Evolutionary conservation across 2,329 filamentous ascomycete genomes (phyloP), one percentile per base, ranked within the genome.

Genomic region (Xylariaceae sp.): DNA sequence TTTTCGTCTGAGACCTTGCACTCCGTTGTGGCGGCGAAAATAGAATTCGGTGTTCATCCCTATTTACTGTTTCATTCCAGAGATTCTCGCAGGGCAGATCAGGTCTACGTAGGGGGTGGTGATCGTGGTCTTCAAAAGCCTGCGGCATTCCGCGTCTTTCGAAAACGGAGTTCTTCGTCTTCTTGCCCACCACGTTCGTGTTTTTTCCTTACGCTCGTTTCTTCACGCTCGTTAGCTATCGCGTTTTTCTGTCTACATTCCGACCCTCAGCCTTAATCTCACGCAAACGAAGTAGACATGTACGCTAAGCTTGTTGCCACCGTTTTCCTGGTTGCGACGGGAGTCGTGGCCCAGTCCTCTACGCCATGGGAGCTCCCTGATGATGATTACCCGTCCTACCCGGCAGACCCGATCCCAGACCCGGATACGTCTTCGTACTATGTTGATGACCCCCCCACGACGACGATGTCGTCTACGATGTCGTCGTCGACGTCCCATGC

Each of bases 21-120:
- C 30, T 68, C 66, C 67, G 63, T 70, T 68, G 69, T 67, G 64
- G 55, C 51, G 62, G 57, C 62, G 57, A 63, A 57, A 55, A 44
- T 30, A 63, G 51, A 56, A 55, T 48, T 69, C 69, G 65, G 67
- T 61, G 52, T 60, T 55, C 59, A 51, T 57, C 9, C 64, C 60
- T 62, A 70, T 71, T 69, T 62, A 39, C 62, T 71, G 69, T 72
- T 59, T 71, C 65, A 71, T 71, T 70, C 58, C 65, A 66, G 66
- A 70, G 68, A 70, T 64, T 66, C 59, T 50, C 39, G 15, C 13
- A 48, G 50, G 53, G 57, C 52, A 57, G 55, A 62, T 60, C 57
- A 61, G 23, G 5, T 30, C 23, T 30, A 30, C 23, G 61, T 56
- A 55, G 39, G 54, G 54, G 56, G 56, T 58, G 58, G 55, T 53